Evolutionary conservation across 768 basidiomycete species (phyloP).

Genomic region (Boletus reticulatus): DNA sequence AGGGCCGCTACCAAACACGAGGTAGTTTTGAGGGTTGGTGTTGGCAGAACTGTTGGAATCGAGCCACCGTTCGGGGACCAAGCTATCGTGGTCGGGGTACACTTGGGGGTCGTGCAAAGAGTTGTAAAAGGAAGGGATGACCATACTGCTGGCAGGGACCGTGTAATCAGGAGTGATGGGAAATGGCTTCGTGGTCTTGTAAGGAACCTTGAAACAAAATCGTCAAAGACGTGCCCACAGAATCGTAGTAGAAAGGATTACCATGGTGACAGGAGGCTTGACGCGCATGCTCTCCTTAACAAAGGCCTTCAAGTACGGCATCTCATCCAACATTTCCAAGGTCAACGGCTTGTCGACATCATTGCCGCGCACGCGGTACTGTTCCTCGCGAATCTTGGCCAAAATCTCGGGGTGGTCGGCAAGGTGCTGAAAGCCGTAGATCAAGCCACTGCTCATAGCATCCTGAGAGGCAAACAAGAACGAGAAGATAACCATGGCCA

Average conservation of each 20-base stretch:
- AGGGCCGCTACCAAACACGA: conserved; percentile 93
- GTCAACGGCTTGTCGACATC: conserved; percentile 76
- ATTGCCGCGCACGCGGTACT: conserved; percentile 76
- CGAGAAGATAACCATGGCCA: conserved; percentile 95
- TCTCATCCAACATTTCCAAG: conserved; percentile 85
- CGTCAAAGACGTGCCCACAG: conserved; percentile 2
- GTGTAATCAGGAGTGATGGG: conserved; percentile 91
- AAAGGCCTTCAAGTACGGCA: conserved; percentile 89
- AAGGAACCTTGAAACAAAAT: conserved; percentile 70
- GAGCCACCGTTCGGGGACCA: conserved; percentile 92
- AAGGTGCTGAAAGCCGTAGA: conserved; percentile 95
- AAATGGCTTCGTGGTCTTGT: conserved; percentile 85
- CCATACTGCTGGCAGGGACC: conserved; percentile 87
- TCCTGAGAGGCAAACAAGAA: conserved; percentile 98
- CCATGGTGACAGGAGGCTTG: conserved; percentile 96
- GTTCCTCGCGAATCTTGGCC: conserved; percentile 88
- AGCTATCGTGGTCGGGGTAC: conserved; percentile 82
- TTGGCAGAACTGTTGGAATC: conserved; percentile 77
- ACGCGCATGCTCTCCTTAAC: conserved; percentile 92
- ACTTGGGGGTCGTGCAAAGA: conserved; percentile 87
- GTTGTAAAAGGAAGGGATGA: conserved; percentile 92
- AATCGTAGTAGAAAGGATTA: conserved; percentile 27
- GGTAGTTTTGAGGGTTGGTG: conserved; percentile 88
- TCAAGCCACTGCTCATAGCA: conserved; percentile 96
- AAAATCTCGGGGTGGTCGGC: conserved; percentile 89